Evolutionary conservation across 1,284 basidiomycete genomes (phyloP).

Genomic region (Tilletia caries): DNA sequence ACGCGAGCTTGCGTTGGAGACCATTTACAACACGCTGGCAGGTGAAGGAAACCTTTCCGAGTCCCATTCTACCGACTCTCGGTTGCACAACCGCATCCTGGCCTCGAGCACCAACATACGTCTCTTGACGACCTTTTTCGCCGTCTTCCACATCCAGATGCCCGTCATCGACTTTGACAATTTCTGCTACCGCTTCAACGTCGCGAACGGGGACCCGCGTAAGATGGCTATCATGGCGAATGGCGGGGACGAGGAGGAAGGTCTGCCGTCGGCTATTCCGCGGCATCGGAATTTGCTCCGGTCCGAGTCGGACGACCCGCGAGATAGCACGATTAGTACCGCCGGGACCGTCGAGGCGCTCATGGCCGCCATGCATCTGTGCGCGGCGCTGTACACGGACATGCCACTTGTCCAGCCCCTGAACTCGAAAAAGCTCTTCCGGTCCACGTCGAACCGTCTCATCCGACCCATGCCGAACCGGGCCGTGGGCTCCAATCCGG

Average conservation of each 20-base stretch:
- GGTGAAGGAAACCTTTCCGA: background rate
- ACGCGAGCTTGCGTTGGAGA: background rate
- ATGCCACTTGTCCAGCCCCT: slow-evolving; percentile 26
- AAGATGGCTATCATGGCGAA: slow-evolving; percentile 49
- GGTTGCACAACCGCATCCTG: background rate
- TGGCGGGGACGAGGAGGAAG: slow-evolving; percentile 31
- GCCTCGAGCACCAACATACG: slow-evolving; percentile 22
- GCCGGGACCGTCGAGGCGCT: slow-evolving; percentile 41
- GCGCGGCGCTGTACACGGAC: slow-evolving; percentile 45
- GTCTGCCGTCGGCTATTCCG: slow-evolving; percentile 21
- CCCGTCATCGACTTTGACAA: slow-evolving; percentile 44
- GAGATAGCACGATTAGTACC: slow-evolving; percentile 36
- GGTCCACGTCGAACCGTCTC: background rate
- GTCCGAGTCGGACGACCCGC: slow-evolving; percentile 17
- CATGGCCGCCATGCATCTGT: slow-evolving; percentile 43
- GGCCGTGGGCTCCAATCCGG: background rate
- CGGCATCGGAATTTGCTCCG: slow-evolving; percentile 24
- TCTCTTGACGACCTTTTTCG: slow-evolving; percentile 45
- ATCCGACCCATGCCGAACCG: background rate
- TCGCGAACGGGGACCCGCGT: slow-evolving; percentile 37
- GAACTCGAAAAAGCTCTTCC: slow-evolving; percentile 23
- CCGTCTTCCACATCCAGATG: slow-evolving; percentile 41
- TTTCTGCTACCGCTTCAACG: slow-evolving; percentile 44
- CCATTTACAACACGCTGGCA: background rate
- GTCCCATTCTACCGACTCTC: background rate